A percentile compares a stretch with the other conserved stretches of the same genome.
Evolutionary conservation across 2,329 filamentous ascomycete species (phyloP).

Genomic region (Beauveria scarabaeidicola): DNA sequence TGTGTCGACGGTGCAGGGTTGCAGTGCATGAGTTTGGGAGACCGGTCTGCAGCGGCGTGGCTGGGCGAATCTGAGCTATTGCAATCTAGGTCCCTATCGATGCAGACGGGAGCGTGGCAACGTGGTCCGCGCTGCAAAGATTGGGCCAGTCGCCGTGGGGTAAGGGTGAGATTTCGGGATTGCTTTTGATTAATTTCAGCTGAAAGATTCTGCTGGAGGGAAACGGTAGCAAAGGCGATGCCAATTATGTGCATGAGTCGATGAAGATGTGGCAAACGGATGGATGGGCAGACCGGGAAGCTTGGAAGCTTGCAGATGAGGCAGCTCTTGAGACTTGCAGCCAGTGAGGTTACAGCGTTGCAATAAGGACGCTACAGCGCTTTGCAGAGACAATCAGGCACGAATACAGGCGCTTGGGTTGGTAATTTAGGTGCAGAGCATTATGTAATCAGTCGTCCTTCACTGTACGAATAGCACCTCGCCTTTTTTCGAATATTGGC

Average conservation of each 20-base stretch:
- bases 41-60: not conserved
- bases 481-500: too few species aligned
- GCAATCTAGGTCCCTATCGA: conserved; percentile 1
- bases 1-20: not conserved
- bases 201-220: not conserved
- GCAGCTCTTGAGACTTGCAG: not conserved
- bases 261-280: not conserved
- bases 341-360: not conserved
- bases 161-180: not conserved
- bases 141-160: not conserved
- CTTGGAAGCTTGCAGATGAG: not conserved
- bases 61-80: conserved; percentile 5
- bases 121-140: not conserved
- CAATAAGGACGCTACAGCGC: too few species aligned
- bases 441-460: too few species aligned
- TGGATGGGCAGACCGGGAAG: not conserved
- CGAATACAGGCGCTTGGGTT: too few species aligned
- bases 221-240: not conserved
- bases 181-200: not conserved
- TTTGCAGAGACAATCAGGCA: too few species aligned
- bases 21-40: not conserved
- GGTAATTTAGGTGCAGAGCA: too few species aligned
- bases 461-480: too few species aligned
- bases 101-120: not conserved
- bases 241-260: not conserved